Evolutionary conservation across 768 basidiomycete genomes (phyloP), one percentile per base, ranked within the genome.

Genomic region (Rhizopogon vesiculosus): DNA sequence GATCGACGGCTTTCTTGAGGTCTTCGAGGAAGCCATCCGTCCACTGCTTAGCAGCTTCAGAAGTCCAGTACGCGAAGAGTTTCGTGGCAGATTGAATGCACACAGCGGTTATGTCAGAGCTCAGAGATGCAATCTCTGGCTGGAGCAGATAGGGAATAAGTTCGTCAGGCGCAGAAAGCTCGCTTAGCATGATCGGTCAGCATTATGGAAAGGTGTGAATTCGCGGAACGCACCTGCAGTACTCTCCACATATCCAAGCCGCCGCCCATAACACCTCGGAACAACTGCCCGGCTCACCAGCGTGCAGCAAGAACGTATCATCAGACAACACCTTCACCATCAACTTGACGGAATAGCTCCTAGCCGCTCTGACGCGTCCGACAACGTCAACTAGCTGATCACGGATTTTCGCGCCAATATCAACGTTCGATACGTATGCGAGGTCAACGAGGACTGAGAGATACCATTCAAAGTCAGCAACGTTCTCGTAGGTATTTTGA

Each of bases 391-490:
- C 82, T 5, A 98, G 74, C 59, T 93, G 89, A 57, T 93, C 85
- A 12, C 86, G 80, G 53, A 98, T 88, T 62, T 89, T 81, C 0
- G 72, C 64, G 2, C 93, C 93, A 46, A 97, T 77, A 60, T 89
- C 77, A 46, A 87, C 91, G 28, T 85, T 82, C 50, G 93, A 89
- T 41, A 98, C 79, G 66, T 97, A 92, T 0, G 92, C 86, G 8
- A 98, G 77, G 65, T 98, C 94, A 45, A 98, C 82, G 29, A 98
- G 83, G 7, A 95, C 93, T 5, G 96, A 97, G 19, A 98, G 79
- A 69, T 93, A 97, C 96, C 97, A 99, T 66, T 98, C 92, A 66
- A 98, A 98, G 72, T 98, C 95, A 44, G 81, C 78, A 28, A 99
- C 79, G 63, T 93, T 89, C 51, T 87, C 85, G 67, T 96, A 98